Base-by-base conservation (phyloP, 306 rosid genomes). In the Trichosanthes truncata region DNA sequence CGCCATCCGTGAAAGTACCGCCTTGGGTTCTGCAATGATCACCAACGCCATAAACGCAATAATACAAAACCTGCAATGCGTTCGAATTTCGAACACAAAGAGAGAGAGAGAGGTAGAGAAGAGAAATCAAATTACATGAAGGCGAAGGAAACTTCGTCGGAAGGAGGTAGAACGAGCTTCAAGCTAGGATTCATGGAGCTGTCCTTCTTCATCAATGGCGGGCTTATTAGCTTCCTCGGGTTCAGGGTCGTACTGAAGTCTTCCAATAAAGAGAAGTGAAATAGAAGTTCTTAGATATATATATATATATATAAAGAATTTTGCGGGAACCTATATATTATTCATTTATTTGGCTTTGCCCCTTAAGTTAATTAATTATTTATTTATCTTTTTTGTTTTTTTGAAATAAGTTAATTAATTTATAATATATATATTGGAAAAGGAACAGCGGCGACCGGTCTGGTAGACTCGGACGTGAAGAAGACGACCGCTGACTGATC, bases 1-100 rank as follows among this genome's bases (percentile, higher is more conserved):
- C 96, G 63, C 96, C 99, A 73, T 91, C 94, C 85, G 78, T 90
- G 88, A 95, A 95, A n/a, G 99, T 91, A 18, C 97, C 98, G 78
- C 97, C 87, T 77, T 87, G 85, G 33, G 99, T 95, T 87, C 99
- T 95, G 65, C 38, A 76, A 76, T 25, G 38, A 76, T 82, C 86
- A 76, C 11, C 9, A 79, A 52, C 73, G 14, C 74, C 85, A 87
- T 49, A 79, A 78, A 59, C 86, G 81, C 26, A 83, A 29, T 82
- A 26, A 80, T 40, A 63, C 67, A 15, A 49, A 53, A 74, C 33
- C 40, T 6, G 67, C 0, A 84, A 52, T 46, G 52, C 49, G 18
- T 76, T 26, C 36, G 10, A 23, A 13, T 6, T 51, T 51, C 62
- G 13, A 5, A 11, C 13, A 21, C 1, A 52, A 0, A 14, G 0